A percentile compares a stretch with the other conserved stretches of the same genome.
Conservation (phyloP, 208 protist genomes). For the Leishmania amazonensis region DNA sequence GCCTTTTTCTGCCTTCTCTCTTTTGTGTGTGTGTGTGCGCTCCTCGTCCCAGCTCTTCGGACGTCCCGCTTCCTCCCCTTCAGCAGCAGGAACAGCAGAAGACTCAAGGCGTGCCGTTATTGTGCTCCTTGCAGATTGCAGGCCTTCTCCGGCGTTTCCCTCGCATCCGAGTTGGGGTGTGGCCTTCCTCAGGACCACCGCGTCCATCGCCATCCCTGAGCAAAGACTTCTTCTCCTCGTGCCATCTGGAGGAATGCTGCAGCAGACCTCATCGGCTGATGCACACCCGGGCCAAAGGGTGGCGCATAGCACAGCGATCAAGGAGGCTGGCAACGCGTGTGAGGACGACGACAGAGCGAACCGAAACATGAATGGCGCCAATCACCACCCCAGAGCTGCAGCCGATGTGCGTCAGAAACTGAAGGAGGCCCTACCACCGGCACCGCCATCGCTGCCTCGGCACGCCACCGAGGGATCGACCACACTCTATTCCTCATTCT, state of each 20-base stretch:
- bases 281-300: background rate
- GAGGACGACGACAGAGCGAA: background rate
- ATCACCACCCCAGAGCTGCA: background rate
- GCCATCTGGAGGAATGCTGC: background rate
- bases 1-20: background rate
- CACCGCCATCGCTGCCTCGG: background rate
- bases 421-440: background rate
- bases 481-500: background rate
- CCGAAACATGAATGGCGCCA: background rate
- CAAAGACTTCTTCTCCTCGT: background rate
- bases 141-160: background rate
- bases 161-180: background rate
- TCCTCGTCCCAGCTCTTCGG: background rate
- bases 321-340: background rate
- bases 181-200: background rate
- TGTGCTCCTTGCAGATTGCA: background rate
- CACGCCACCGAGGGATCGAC: background rate
- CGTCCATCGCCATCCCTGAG: background rate
- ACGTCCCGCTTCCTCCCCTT: background rate
- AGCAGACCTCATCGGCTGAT: background rate
- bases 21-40: background rate
- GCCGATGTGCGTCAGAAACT: background rate
- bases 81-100: background rate
- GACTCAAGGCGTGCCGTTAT: background rate
- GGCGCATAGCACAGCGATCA: background rate